Evolutionary conservation across 805 yeast genomes (phyloP).

Genomic region (Candida mattraensis): DNA sequence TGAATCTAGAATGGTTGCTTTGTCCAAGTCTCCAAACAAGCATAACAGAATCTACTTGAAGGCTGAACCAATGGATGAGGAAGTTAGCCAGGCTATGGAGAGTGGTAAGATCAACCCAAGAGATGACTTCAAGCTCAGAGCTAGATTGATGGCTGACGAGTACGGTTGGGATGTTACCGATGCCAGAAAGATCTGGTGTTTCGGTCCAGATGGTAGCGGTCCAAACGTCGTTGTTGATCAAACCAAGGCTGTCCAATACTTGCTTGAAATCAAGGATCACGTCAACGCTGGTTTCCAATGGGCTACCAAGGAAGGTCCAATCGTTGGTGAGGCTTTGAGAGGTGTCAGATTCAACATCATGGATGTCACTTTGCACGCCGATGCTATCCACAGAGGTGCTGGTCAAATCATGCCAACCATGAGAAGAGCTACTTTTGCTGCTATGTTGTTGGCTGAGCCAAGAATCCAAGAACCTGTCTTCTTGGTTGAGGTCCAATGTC

Average conservation of each 20-base stretch:
- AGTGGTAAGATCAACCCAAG: conserved; percentile 87
- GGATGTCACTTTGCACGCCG: conserved; percentile 99
- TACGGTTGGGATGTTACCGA: conserved; percentile 99
- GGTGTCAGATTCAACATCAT: conserved; percentile 95
- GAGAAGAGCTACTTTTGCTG: conserved; percentile 99
- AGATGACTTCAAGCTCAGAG: conserved; percentile 99
- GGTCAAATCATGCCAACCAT: conserved; percentile 99
- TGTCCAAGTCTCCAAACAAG: conserved; percentile 99
- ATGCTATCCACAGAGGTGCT: conserved; percentile 99
- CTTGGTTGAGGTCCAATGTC: conserved; percentile 99
- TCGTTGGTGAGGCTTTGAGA: conserved; percentile 95
- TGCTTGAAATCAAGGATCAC: conserved; percentile 98
- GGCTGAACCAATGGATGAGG: conserved; percentile 96
- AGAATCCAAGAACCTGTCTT: conserved; percentile 99
- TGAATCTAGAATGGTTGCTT: conserved; percentile 93
- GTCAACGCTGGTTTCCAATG: conserved; percentile 99
- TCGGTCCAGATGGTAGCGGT: conserved; percentile 99
- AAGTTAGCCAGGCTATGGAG: conserved; percentile 89
- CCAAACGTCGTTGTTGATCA: conserved; percentile 98
- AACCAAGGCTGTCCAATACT: conserved; percentile 99
- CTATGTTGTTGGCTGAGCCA: conserved; percentile 97
- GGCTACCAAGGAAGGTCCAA: conserved; percentile 99
- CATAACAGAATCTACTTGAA: conserved; percentile 99
- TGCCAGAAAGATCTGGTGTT: conserved; percentile 99
- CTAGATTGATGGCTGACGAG: conserved; percentile 97